phyloP scores from a whole-genome alignment of 305 asterid species.

The Fraxinus sp. region DNA sequence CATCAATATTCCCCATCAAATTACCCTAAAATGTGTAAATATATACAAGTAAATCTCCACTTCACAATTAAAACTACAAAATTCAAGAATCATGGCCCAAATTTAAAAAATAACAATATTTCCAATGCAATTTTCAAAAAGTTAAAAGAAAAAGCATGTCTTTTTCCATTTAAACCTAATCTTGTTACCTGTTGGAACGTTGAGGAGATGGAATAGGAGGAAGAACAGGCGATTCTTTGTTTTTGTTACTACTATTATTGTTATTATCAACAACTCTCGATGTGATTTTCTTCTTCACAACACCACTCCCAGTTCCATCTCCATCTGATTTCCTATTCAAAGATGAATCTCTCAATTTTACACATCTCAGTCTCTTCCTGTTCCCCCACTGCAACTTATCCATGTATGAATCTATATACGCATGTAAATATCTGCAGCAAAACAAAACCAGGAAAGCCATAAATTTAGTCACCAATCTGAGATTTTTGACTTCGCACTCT shows the following conservation, averaged over 20 bases:
- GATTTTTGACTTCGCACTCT: slow-evolving; percentile 23
- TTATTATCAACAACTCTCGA: slow-evolving; percentile 59
- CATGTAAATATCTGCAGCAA: slow-evolving; percentile 27
- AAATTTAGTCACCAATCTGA: slow-evolving; percentile 28
- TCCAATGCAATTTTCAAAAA: slow-evolving; percentile 4
- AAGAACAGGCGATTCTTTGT: slow-evolving; percentile 40
- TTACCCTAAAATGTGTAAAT: background rate
- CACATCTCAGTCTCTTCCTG: slow-evolving; percentile 66
- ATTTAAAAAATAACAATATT: background rate
- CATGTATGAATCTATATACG: slow-evolving; percentile 30
- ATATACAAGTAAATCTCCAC: background rate
- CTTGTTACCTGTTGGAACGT: slow-evolving; percentile 59
- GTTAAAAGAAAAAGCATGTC: slow-evolving; percentile 11
- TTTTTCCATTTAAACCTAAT: background rate
- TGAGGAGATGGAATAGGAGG: slow-evolving; percentile 65
- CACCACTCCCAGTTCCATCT: slow-evolving; percentile 34
- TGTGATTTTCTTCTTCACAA: slow-evolving; percentile 75
- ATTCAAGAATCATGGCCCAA: background rate
- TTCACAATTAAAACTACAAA: background rate
- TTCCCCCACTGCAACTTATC: slow-evolving; percentile 86
- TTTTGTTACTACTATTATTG: slow-evolving; percentile 13
- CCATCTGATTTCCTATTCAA: slow-evolving; percentile 62
- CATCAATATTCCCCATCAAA: background rate
- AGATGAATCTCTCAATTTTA: slow-evolving; percentile 58
- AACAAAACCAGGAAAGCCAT: slow-evolving; percentile 2